Evolutionary conservation across 768 basidiomycete genomes (phyloP).

Genomic region (Kwoniella pini): DNA sequence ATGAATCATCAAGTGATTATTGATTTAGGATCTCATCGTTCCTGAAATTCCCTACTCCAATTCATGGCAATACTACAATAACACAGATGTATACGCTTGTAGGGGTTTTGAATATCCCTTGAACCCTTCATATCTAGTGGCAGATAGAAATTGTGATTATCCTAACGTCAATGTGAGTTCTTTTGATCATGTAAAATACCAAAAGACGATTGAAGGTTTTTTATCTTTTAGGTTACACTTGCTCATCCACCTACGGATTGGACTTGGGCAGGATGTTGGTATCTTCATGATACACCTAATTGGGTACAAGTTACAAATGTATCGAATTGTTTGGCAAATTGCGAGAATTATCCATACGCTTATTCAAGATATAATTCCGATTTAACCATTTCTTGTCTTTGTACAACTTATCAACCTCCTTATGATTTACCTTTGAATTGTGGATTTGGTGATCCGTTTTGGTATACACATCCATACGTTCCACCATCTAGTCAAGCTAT

Average conservation of each 20-base stretch:
- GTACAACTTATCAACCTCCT: constrained; percentile 1
- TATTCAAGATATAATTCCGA: constrained; percentile 1
- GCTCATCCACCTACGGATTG: background rate
- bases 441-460: constrained; percentile 8
- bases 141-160: constrained; percentile 3
- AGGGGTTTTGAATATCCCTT: background rate
- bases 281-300: background rate
- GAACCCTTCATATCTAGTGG: background rate
- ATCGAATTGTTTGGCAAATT: background rate
- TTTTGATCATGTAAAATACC: background rate
- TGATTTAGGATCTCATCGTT: background rate
- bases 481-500: background rate
- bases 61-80: background rate
- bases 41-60: background rate
- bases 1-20: background rate
- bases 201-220: no score
- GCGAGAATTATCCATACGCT: background rate
- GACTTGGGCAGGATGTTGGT: constrained; percentile 12
- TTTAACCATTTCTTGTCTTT: background rate
- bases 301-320: background rate
- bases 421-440: constrained; percentile 1
- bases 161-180: constrained; percentile 10
- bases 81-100: background rate
- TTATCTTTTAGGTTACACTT: constrained; percentile 6
- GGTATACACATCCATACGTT: constrained; percentile 1